Conservation (phyloP, 441 rosid genomes). For the Adansonia rubrostipa region DNA sequence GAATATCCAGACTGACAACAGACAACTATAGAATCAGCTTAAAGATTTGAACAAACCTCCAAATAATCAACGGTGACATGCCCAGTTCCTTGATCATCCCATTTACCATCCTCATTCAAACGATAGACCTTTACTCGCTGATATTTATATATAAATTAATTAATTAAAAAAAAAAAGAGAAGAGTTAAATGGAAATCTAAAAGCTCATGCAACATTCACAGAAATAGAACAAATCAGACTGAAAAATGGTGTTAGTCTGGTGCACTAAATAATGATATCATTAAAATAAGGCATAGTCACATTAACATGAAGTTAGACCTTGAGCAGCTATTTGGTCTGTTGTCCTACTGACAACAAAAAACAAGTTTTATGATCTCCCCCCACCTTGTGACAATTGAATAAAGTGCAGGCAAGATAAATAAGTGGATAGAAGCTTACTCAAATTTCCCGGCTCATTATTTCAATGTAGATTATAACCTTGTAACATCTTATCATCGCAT, state of each 20-base stretch:
- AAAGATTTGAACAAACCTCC: conserved; percentile 66
- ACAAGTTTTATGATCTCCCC: not conserved
- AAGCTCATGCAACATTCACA: not conserved
- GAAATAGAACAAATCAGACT: not conserved
- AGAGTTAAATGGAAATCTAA: not conserved
- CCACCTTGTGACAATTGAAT: not conserved
- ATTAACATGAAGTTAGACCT: not conserved
- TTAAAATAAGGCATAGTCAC: too few relatives aligned
- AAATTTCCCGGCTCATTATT: not conserved
- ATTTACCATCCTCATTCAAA: conserved; percentile 87
- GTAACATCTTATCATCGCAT: not conserved
- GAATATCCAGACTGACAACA: conserved; percentile 13
- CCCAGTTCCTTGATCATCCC: conserved; percentile 99
- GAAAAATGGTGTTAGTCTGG: not conserved
- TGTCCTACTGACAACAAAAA: not conserved
- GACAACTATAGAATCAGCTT: conserved; percentile 4
- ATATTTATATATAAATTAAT: conserved; percentile 22
- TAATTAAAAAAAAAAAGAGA: conserved; percentile 20
- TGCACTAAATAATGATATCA: not conserved
- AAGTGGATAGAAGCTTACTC: not conserved
- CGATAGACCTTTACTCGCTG: conserved; percentile 98
- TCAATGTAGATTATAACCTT: not conserved
- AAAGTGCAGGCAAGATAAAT: not conserved
- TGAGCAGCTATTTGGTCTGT: not conserved
- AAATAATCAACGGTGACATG: conserved; percentile 83